Evolutionary conservation across 305 asterid species (phyloP), one percentile per base, ranked within the genome.

Genomic region (Vinca major): DNA sequence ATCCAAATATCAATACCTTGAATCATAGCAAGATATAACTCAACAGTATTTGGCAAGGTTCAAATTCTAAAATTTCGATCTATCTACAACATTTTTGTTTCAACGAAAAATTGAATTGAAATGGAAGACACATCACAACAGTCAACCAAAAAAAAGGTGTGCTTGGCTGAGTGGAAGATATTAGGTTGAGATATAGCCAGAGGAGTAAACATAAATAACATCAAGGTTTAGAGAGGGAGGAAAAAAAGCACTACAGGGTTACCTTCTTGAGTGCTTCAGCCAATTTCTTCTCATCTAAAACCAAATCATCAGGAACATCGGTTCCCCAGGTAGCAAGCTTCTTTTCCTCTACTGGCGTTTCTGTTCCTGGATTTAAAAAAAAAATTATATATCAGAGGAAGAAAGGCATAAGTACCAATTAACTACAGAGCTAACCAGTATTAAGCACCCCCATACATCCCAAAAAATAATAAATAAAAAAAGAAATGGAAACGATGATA

Each of bases 261-360:
- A 93, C 98, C 96, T 91, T 93, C 71, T 78, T 81, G 72, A 89
- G 96, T 51, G 97, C 85, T 71, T 85, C 96, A 2, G 83, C 77
- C 65, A 93, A 81, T 75, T 78, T 89, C 58, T 76, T 79, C 80
- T 89, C 76, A 64, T 93, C 99, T 69, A 93, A 60, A 74, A 86
- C 86, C 76, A 91, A 70, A 84, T 89, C 97, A 7, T 85, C 95
- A 17, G 99, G 96, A 58, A 88, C 85, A 68, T 94, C 97, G 47
- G 96, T 73, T 65, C 99, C 99, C 99, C 99, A 94, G 0, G 95
- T 84, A 11, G 96, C 93, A 39, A 79, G 82, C 67, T 76, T 82
- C 84, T 79, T 91, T 77, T 83, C 91, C 82, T 89, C 96, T 44
- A 71, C 41, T 71, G 84, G 85, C 7, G 78, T 79, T 44, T 84